Percentiles rank a stretch among this genome's conserved stretches.
phyloP scores from a whole-genome alignment of 1,139 yeast genomes.

The Geotrichum klebahnii region DNA sequence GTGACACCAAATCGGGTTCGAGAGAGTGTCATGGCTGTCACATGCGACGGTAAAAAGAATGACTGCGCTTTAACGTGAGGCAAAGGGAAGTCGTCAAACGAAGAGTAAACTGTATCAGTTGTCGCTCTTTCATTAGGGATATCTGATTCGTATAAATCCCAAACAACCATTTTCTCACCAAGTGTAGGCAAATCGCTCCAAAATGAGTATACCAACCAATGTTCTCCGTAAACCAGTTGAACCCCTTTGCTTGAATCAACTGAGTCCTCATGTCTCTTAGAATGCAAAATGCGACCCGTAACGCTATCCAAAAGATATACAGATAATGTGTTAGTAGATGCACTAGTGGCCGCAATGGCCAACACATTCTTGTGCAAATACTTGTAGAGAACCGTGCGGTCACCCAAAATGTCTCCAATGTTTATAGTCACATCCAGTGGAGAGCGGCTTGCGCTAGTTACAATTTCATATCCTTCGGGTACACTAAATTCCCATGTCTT shows the following conservation, averaged over 20 bases:
- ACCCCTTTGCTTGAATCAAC: slow-evolving; percentile 44
- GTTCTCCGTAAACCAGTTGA: slow-evolving; percentile 66
- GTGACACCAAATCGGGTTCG: slow-evolving; percentile 72
- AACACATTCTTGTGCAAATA: slow-evolving; percentile 70
- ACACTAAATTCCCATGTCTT: slow-evolving; percentile 32
- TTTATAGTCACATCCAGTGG: slow-evolving; percentile 52
- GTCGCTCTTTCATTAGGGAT: slow-evolving; percentile 46
- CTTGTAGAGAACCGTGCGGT: slow-evolving; percentile 76
- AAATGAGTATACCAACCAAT: slow-evolving; percentile 75
- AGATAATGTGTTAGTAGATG: slow-evolving; percentile 31
- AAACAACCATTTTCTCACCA: slow-evolving; percentile 60
- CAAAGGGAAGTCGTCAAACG: slow-evolving; percentile 39
- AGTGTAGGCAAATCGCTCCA: slow-evolving; percentile 49
- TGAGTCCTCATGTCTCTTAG: slow-evolving; percentile 42
- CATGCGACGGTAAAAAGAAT: slow-evolving; percentile 51
- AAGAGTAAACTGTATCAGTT: slow-evolving; percentile 36
- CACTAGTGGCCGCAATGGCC: slow-evolving; percentile 45
- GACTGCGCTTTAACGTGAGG: slow-evolving; percentile 54
- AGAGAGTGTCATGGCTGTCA: slow-evolving; percentile 53
- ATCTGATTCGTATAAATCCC: slow-evolving; percentile 72
- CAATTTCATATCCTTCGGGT: slow-evolving; percentile 38
- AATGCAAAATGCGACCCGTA: slow-evolving; percentile 60
- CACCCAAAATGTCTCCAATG: slow-evolving; percentile 66
- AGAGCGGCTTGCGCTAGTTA: slow-evolving; percentile 42
- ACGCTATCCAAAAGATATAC: slow-evolving; percentile 62